These are phyloP conservation scores for Pichia sp. DNA, from an alignment of 1,139 yeast species.

Conservation along the genomic window DNA sequence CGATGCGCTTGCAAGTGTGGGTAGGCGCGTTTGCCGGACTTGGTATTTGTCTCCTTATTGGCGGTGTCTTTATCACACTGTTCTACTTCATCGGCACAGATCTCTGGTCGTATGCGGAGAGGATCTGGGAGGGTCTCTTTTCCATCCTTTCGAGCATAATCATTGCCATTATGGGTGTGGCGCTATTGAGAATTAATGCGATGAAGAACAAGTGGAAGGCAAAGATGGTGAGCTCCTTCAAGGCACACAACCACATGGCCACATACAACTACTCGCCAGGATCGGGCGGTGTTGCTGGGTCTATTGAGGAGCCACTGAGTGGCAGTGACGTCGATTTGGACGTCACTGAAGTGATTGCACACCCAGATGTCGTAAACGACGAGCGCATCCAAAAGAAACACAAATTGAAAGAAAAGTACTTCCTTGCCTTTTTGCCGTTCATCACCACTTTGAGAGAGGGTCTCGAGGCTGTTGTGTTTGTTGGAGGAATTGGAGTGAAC, in stretches of 20 bases:
- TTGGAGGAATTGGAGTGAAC: conserved; percentile 84
- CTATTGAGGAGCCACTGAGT: too few species aligned
- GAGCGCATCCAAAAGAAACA: conserved; percentile 24
- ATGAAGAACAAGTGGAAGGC: conserved; percentile 86
- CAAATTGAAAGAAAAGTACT: conserved; percentile 55
- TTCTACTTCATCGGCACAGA: conserved; percentile 77
- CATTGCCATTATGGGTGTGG: conserved; percentile 86
- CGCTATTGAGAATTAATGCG: conserved; percentile 77
- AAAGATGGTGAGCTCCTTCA: conserved; percentile 40
- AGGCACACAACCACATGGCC: conserved; percentile 11
- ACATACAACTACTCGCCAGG: background rate
- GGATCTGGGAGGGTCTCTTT: conserved; percentile 89
- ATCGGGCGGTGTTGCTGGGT: too few species aligned
- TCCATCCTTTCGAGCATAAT: conserved; percentile 75
- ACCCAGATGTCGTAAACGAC: background rate
- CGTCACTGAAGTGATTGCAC: conserved; percentile 6
- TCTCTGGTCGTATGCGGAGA: conserved; percentile 77
- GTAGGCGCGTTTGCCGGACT: conserved; percentile 73
- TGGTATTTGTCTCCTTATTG: conserved; percentile 68
- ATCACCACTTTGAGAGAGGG: conserved; percentile 88
- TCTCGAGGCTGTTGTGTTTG: conserved; percentile 84
- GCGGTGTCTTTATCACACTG: conserved; percentile 67
- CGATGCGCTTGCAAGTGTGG: conserved; percentile 73
- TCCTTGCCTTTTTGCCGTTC: conserved; percentile 74
- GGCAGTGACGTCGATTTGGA: conserved; percentile 16